Percentiles rank a stretch among this genome's conserved stretches.
Conservation (phyloP, 352 stramenopile species). For the Pythium phragmitis region DNA sequence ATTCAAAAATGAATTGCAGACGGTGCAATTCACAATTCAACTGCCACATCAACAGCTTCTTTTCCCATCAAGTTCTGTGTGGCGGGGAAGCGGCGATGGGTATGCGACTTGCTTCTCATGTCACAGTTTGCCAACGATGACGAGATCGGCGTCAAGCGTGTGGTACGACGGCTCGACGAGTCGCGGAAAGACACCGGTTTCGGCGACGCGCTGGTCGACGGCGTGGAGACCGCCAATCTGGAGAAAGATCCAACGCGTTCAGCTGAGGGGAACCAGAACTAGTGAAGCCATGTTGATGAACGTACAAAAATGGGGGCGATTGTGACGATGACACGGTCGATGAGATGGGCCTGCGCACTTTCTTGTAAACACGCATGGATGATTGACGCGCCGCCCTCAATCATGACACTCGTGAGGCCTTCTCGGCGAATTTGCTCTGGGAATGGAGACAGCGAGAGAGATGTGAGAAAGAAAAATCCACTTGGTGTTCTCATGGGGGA, state of each 20-base stretch:
- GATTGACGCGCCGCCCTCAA: slow-evolving; percentile 79
- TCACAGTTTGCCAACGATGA: slow-evolving; percentile 44
- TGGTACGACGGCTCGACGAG: slow-evolving; percentile 35
- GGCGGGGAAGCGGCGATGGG: no score
- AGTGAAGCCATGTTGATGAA: slow-evolving; percentile 9
- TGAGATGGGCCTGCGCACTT: slow-evolving; percentile 35
- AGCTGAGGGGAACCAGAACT: not conserved
- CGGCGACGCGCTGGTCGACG: slow-evolving; percentile 32
- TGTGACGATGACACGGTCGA: slow-evolving; percentile 75
- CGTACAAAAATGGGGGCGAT: slow-evolving; percentile 81
- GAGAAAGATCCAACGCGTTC: not conserved
- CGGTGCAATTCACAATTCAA: slow-evolving; percentile 19
- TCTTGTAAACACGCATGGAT: slow-evolving; percentile 67
- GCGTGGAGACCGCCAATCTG: slow-evolving; percentile 66
- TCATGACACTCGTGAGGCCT: slow-evolving; percentile 70
- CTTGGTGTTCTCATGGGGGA: not conserved
- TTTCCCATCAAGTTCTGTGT: not conserved
- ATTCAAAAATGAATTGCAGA: slow-evolving; percentile 30
- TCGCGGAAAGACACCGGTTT: slow-evolving; percentile 31
- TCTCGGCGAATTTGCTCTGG: slow-evolving; percentile 28
- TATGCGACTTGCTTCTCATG: not conserved
- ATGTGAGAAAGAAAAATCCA: not conserved
- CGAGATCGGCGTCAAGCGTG: slow-evolving; percentile 42
- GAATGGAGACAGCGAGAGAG: not conserved
- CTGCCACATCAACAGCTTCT: slow-evolving; percentile 1